phyloP scores from a whole-genome alignment of 345 rosid genomes.

The Populus tremula region DNA sequence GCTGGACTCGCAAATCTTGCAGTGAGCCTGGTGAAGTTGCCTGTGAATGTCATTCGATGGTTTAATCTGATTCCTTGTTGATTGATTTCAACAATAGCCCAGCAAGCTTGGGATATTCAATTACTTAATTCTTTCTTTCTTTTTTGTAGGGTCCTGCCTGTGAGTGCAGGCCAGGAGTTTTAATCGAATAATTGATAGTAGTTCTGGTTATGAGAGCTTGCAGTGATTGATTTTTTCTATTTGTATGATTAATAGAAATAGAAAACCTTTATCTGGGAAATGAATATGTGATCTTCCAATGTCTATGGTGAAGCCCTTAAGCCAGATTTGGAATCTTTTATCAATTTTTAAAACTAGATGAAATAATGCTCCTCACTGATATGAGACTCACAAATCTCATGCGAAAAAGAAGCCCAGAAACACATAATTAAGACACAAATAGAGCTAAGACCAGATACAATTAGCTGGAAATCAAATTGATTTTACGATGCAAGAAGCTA shows the following conservation, averaged over 20 bases:
- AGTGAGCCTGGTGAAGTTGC: conserved; percentile 62
- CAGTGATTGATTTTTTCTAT: neutral
- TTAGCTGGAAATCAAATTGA: too few relatives aligned
- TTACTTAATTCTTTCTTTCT: neutral
- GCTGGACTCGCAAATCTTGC: conserved; percentile 70
- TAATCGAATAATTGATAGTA: neutral
- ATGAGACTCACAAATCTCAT: too few relatives aligned
- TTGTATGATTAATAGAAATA: neutral
- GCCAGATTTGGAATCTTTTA: too few relatives aligned
- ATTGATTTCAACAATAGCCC: neutral
- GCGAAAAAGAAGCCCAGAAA: too few relatives aligned
- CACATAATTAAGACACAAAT: too few relatives aligned
- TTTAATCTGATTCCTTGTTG: conserved; percentile 80
- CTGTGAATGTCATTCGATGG: conserved; percentile 58
- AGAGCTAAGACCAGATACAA: too few relatives aligned
- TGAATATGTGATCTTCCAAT: too few relatives aligned
- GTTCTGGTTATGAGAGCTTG: neutral
- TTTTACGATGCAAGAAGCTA: too few relatives aligned
- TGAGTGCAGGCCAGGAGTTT: neutral
- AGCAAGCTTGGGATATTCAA: neutral
- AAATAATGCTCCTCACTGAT: too few relatives aligned
- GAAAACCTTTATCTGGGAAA: too few relatives aligned
- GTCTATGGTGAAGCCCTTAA: too few relatives aligned
- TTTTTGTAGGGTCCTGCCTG: neutral
- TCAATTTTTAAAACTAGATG: too few relatives aligned